Percentiles rank a stretch among this genome's conserved stretches.
Evolutionary conservation across 192 early-diverging fungal species (phyloP).

Genomic region (Podila horticola): DNA sequence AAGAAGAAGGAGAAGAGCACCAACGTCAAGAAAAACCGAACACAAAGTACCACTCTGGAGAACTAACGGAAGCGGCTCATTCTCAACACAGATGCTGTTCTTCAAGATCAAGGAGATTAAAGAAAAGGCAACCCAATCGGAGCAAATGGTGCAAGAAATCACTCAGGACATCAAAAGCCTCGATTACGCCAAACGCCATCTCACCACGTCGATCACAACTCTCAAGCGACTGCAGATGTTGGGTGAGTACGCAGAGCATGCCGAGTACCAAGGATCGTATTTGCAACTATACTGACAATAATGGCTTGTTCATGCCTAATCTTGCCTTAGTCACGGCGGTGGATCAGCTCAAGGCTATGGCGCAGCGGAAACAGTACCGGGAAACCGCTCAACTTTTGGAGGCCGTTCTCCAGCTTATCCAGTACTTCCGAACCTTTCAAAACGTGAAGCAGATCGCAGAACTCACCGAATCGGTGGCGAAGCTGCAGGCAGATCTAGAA

Average conservation of each 20-base stretch:
- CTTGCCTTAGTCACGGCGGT: conserved; percentile 69
- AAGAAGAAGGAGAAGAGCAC: background rate
- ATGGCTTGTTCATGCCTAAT: background rate
- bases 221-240: conserved; percentile 92
- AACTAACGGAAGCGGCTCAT: background rate
- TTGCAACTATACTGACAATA: background rate
- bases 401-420: conserved; percentile 81
- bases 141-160: conserved; percentile 92
- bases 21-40: background rate
- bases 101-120: conserved; percentile 86
- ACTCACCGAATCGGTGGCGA: conserved; percentile 69
- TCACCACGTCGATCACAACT: conserved; percentile 82
- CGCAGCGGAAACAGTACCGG: conserved; percentile 75
- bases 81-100: conserved; percentile 72
- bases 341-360: conserved; percentile 75
- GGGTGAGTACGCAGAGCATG: conserved; percentile 54
- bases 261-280: background rate
- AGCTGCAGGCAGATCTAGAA: conserved; percentile 45
- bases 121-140: conserved; percentile 84
- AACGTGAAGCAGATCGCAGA: conserved; percentile 80
- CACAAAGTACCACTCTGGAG: too few species aligned
- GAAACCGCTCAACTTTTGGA: conserved; percentile 84
- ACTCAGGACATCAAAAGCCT: conserved; percentile 95
- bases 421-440: conserved; percentile 79
- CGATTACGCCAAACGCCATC: conserved; percentile 93